Conservation (phyloP, 176 grass and related monocot species). For the Triticum aestivum region IWGSC_CS_RefSeq_v2.1 NC_057813.1:499304917-499305416, state of each 20-base stretch:
- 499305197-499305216: not conserved
- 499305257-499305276: not conserved
- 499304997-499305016: constrained; percentile 78
- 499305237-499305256: not conserved
- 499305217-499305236: not conserved
- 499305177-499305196: constrained; percentile 41
- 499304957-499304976: constrained; percentile 89
- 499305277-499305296: constrained; percentile 60
- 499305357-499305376: constrained; percentile 9
- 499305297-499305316: constrained; percentile 69
- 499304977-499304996: constrained; percentile 95
- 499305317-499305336: constrained; percentile 74
- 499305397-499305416: not conserved
- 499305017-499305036: constrained; percentile 83
- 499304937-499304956: constrained; percentile 94
- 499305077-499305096: constrained; percentile 88
- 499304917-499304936: constrained; percentile 25
- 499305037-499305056: constrained; percentile 81
- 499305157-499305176: constrained; percentile 90
- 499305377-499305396: constrained; percentile 8
- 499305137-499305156: constrained; percentile 87
- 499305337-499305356: constrained; percentile 84
- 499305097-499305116: constrained; percentile 82
- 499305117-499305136: constrained; percentile 90
- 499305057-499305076: constrained; percentile 85